Evolutionary conservation across 202 grass and related monocot genomes (phyloP).

Genomic region (Elaeis oleifera): DNA sequence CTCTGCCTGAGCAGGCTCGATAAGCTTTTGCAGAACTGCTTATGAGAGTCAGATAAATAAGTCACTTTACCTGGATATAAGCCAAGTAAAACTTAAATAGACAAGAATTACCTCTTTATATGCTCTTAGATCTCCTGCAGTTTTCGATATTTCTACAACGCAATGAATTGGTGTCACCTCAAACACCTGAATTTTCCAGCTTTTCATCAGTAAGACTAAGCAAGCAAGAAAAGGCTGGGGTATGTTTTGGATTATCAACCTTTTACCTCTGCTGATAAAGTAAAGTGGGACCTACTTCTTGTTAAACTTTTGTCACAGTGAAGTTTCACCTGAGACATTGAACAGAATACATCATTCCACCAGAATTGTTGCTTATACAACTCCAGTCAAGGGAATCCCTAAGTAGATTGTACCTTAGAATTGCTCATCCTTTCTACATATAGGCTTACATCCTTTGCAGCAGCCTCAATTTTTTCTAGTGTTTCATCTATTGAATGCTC

Average conservation of each 20-base stretch:
- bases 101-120: conserved; percentile 38
- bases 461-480: conserved; percentile 45
- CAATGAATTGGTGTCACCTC: conserved; percentile 52
- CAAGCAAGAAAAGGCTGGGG: not conserved
- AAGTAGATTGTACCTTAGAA: conserved; percentile 24
- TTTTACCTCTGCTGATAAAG: conserved; percentile 48
- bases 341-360: not conserved
- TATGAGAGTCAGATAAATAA: not conserved
- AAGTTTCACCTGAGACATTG: conserved; percentile 49
- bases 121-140: conserved; percentile 47
- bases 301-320: conserved; percentile 32
- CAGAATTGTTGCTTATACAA: not conserved
- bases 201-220: not conserved
- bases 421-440: conserved; percentile 31
- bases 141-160: conserved; percentile 50
- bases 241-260: not conserved
- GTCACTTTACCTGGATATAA: not conserved
- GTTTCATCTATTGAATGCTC: conserved; percentile 45
- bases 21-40: conserved; percentile 54
- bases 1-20: conserved; percentile 41
- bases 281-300: conserved; percentile 40
- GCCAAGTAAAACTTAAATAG: not conserved
- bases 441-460: conserved; percentile 35
- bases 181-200: conserved; percentile 40
- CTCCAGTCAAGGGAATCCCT: not conserved